Evolutionary conservation across 306 rosid species (phyloP).

Genomic region (Quercus variabilis): DNA sequence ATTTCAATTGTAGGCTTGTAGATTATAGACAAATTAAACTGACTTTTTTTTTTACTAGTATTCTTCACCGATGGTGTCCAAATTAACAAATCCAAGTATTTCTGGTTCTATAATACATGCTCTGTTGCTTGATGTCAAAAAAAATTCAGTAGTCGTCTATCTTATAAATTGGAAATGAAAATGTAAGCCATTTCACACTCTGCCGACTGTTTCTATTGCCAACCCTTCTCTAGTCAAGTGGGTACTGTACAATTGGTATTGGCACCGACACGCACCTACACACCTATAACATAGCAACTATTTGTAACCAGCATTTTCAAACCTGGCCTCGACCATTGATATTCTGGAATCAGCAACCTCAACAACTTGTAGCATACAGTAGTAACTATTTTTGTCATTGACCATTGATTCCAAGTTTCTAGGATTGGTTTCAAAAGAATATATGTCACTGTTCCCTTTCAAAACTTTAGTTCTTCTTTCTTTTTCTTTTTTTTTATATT

Average conservation of each 20-base stretch:
- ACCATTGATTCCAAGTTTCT: background rate
- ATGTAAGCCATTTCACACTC: background rate
- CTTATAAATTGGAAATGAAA: background rate
- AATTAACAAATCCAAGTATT: too few species aligned
- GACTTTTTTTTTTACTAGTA: too few species aligned
- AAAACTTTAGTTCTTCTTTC: too few species aligned
- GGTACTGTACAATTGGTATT: background rate
- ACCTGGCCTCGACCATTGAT: background rate
- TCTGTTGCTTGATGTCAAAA: too few species aligned
- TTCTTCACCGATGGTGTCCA: too few species aligned
- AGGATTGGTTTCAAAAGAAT: background rate
- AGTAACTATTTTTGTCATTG: too few species aligned
- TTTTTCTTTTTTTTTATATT: too few species aligned
- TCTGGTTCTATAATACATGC: too few species aligned
- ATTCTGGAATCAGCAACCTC: background rate
- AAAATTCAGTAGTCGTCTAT: background rate
- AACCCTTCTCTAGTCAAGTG: background rate
- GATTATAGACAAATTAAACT: too few species aligned
- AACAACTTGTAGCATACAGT: background rate
- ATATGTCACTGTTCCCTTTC: background rate
- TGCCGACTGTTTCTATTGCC: background rate
- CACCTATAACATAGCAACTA: background rate
- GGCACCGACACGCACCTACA: background rate
- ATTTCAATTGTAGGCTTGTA: too few species aligned
- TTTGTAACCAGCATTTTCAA: background rate